These are phyloP conservation scores for Arthrobotrys iridis DNA, from an alignment of 2,329 filamentous ascomycete genomes.

Conservation along the genomic window DNA sequence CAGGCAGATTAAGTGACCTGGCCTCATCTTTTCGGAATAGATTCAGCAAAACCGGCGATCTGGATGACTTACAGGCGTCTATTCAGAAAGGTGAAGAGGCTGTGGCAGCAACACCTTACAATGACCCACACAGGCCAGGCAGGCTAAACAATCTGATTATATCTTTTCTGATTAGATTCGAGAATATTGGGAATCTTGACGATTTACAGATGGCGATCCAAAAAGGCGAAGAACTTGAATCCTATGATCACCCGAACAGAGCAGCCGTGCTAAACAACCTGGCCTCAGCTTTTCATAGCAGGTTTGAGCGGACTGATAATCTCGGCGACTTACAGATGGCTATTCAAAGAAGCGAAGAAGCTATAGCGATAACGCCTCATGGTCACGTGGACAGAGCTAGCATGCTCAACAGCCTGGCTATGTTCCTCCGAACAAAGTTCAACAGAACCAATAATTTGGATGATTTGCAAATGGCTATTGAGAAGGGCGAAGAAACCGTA, in stretches of 20 bases:
- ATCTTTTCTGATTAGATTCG: constrained; percentile 13
- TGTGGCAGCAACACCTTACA: neutral
- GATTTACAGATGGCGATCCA: constrained; percentile 42
- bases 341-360: constrained; percentile 19
- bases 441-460: neutral
- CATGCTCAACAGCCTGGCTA: neutral
- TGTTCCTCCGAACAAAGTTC: constrained; percentile 9
- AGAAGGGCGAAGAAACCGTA: neutral
- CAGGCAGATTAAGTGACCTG: neutral
- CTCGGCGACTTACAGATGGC: constrained; percentile 34
- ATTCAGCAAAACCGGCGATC: neutral
- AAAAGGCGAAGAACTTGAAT: neutral
- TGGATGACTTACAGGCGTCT: constrained; percentile 9
- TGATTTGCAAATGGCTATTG: constrained; percentile 39
- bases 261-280: neutral
- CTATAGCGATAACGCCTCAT: neutral
- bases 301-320: neutral
- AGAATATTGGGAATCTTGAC: constrained; percentile 1
- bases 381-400: neutral
- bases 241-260: neutral
- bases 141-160: neutral
- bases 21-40: neutral
- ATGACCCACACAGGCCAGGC: neutral
- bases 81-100: constrained; percentile 10
- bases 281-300: neutral